phyloP scores from a whole-genome alignment of 306 rosid genomes.

The Cucurbita ficifolia region DNA sequence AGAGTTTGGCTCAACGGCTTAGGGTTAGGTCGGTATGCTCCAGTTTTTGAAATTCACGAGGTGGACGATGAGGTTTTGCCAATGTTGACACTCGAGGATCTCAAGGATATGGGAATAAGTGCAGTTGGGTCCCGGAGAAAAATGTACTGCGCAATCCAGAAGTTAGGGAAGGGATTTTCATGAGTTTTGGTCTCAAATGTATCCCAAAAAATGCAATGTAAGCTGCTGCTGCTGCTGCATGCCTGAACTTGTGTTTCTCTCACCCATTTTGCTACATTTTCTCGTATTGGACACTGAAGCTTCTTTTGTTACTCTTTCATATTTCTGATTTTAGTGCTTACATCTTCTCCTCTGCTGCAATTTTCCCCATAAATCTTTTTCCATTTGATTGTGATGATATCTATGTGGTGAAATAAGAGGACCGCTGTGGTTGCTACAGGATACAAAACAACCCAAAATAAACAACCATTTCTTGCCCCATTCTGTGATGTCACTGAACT shows the following conservation, averaged over 20 bases:
- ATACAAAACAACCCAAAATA: neutral
- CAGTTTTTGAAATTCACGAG: conserved; percentile 84
- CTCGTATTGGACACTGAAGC: conserved; percentile 3
- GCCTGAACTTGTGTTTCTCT: conserved; percentile 28
- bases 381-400: neutral
- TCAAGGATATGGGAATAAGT: conserved; percentile 83
- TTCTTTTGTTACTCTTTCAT: neutral
- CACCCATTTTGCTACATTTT: conserved; percentile 20
- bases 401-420: neutral
- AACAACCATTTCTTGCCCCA: neutral
- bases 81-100: conserved; percentile 73
- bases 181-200: conserved; percentile 12
- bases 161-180: conserved; percentile 81
- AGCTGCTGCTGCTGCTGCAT: too few relatives aligned
- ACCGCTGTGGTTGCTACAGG: neutral
- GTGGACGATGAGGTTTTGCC: conserved; percentile 94
- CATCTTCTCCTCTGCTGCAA: neutral
- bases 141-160: conserved; percentile 82
- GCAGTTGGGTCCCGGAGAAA: conserved; percentile 87
- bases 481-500: neutral
- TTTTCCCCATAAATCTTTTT: neutral
- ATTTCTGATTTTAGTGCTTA: neutral
- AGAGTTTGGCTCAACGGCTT: conserved; percentile 85
- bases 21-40: conserved; percentile 81
- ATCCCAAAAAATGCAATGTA: conserved; percentile 20